A percentile compares a stretch with the other conserved stretches of the same genome.
Evolutionary conservation across 352 stramenopile genomes (phyloP).

Genomic region (Phytopythium sindhum): DNA sequence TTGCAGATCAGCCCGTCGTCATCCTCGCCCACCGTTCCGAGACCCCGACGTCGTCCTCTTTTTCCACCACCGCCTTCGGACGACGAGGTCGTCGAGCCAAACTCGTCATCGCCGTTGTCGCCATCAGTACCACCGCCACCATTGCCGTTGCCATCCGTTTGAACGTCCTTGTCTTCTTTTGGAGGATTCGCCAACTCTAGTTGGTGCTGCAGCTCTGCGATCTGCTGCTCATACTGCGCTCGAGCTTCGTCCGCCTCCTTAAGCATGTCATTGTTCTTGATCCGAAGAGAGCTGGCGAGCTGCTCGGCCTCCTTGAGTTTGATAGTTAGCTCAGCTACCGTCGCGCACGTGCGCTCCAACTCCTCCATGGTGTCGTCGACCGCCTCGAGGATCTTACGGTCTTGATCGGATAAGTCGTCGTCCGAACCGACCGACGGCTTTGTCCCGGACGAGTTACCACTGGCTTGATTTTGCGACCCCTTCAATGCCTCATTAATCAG

Average conservation of each 20-base stretch:
- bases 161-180: constrained; percentile 41
- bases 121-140: constrained; percentile 2
- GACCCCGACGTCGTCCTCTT: constrained; percentile 24
- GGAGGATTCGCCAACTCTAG: constrained; percentile 18
- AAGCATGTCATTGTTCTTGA: constrained; percentile 49
- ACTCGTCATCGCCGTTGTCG: constrained; percentile 25
- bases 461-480: constrained; percentile 11
- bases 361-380: constrained; percentile 55
- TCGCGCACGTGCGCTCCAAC: constrained; percentile 28
- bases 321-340: constrained; percentile 26
- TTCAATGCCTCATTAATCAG: constrained; percentile 31
- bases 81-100: constrained; percentile 6
- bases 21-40: constrained; percentile 19
- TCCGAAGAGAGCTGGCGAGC: constrained; percentile 38
- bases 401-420: constrained; percentile 57
- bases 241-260: constrained; percentile 36
- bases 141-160: constrained; percentile 25
- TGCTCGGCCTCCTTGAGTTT: constrained; percentile 48
- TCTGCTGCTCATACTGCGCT: constrained; percentile 26
- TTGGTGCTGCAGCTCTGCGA: constrained; percentile 37
- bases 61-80: constrained; percentile 10
- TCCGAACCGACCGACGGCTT: constrained; percentile 12
- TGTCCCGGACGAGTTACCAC: background rate
- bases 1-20: constrained; percentile 56
- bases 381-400: constrained; percentile 56